phyloP scores from a whole-genome alignment of 176 grass and related monocot genomes.

The Oryza rufipogon region DNA sequence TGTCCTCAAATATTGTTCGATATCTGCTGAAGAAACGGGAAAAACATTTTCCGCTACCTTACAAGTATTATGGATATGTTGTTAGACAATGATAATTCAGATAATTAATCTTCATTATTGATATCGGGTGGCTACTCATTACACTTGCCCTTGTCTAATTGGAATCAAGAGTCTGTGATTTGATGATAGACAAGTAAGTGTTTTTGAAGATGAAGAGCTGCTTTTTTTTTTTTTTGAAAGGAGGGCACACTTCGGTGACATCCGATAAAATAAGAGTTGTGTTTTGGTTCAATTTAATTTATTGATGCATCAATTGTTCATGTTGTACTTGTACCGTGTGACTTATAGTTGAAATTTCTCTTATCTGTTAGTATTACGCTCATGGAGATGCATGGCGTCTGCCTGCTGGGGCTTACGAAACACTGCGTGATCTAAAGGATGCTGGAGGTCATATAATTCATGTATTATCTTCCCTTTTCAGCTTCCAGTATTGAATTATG shows the following conservation, averaged over 20 bases:
- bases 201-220: neutral
- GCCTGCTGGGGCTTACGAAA: constrained; percentile 61
- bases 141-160: neutral
- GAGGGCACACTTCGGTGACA: no score
- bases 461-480: constrained; percentile 37
- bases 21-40: neutral
- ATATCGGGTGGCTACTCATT: neutral
- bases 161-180: neutral
- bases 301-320: neutral
- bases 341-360: constrained; percentile 9
- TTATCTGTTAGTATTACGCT: constrained; percentile 59
- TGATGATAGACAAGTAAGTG: neutral
- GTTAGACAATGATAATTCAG: neutral
- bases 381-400: constrained; percentile 83
- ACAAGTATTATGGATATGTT: neutral
- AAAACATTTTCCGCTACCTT: neutral
- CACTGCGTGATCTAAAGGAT: constrained; percentile 63
- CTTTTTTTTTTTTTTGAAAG: no score
- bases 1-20: neutral
- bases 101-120: neutral
- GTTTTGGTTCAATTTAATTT: neutral
- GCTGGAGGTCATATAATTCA: constrained; percentile 70
- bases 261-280: neutral
- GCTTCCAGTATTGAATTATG: constrained; percentile 1
- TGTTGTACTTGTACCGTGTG: neutral